Base-by-base conservation (phyloP, 2,329 filamentous ascomycete genomes). In the Blastomyces emzantsi region DNA sequence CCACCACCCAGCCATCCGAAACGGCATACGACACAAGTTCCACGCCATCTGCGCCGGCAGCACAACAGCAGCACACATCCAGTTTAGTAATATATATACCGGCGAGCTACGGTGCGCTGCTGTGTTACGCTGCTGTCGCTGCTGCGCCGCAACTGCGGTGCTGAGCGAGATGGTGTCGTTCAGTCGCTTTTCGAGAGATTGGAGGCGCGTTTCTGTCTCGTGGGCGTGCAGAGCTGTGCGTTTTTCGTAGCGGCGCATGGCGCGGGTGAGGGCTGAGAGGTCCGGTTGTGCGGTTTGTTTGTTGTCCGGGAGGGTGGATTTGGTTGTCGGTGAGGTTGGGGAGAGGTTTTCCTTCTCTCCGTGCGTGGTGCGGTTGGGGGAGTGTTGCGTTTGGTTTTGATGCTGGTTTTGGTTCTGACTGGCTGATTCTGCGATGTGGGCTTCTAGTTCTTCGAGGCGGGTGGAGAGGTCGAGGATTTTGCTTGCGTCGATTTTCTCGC, bases 231-330 rank as follows among this genome's bases (percentile, higher is more conserved):
- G 80, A 0, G 88, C 88, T 4, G 89, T 86, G 70, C 92, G 90
- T 77, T 96, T 97, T 78, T 97, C 93, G 70, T 96, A 96, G 45
- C 91, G 86, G 25, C 93, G 85, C 55, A 97, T 89, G 3, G 93
- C 92, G 58, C 93, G 87, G 69, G 92, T 94, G 41, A 97, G 79
- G 0, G 91, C 90, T 70, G 97, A 92, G 6, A 97, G 82, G 64
- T 97, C 91, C 0, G 90, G 88, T 68, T 92, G 89, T 13, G 93
- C 80, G 36, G 80, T 79, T 65, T 84, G 22, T 33, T 3, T 33
- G 13, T 51, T 25, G 47, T 51, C 47, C 85, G 64, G 90, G 86
- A 5, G 73, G 69, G 22, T 74, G 74, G 13, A 79, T 72, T 64
- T 79, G 76, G 30, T 30, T 66, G 62, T 61, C 64, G 67, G 58